phyloP scores from a whole-genome alignment of 768 basidiomycete species.

The Clathrus columnatus region DNA sequence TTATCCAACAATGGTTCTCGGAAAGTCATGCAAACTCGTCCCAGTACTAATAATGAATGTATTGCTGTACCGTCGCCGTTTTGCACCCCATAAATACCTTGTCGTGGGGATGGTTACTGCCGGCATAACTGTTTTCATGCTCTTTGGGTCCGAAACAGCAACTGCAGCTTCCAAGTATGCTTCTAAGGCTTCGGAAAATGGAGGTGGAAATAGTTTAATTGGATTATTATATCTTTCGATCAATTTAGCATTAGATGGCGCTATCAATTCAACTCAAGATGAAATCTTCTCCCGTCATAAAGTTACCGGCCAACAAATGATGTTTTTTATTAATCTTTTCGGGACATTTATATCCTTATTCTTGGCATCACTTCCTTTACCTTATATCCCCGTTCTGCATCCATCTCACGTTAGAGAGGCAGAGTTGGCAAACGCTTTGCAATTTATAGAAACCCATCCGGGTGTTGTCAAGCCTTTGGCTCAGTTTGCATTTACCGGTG shows the following conservation, averaged over 20 bases:
- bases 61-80: constrained; percentile 84
- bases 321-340: constrained; percentile 95
- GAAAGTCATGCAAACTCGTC: constrained; percentile 98
- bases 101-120: constrained; percentile 88
- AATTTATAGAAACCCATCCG: constrained; percentile 74
- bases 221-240: constrained; percentile 70
- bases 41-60: constrained; percentile 99
- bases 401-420: constrained; percentile 49
- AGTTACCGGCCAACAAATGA: constrained; percentile 91
- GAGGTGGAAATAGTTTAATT: constrained; percentile 46
- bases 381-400: constrained; percentile 74
- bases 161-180: constrained; percentile 31
- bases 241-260: constrained; percentile 87
- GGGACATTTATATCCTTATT: constrained; percentile 64
- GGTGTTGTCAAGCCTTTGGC: constrained; percentile 61
- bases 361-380: constrained; percentile 67
- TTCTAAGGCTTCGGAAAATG: constrained; percentile 27
- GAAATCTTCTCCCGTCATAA: constrained; percentile 81
- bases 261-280: constrained; percentile 93
- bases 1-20: constrained; percentile 98
- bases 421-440: constrained; percentile 60
- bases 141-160: constrained; percentile 54
- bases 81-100: constrained; percentile 90
- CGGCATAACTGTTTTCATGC: constrained; percentile 94
- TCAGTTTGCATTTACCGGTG: constrained; percentile 84